Conservation (phyloP, 2,329 filamentous ascomycete genomes). For the Lachnellula subtilissima region DNA sequence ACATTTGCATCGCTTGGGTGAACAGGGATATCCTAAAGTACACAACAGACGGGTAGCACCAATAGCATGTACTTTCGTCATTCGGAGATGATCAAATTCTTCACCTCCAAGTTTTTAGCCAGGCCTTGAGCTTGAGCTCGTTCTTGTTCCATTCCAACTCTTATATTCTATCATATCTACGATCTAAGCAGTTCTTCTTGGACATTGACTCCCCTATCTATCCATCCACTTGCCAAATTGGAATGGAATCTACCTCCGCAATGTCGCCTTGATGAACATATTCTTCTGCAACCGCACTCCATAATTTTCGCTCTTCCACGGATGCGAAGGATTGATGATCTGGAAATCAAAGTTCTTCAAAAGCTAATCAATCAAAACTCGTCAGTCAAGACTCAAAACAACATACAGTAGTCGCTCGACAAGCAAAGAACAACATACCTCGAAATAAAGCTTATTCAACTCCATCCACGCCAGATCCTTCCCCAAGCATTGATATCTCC, state of each 20-base stretch:
- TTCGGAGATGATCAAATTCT: too few species aligned
- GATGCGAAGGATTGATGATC: slow-evolving; percentile 11
- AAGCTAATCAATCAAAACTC: not conserved
- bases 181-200: too few species aligned
- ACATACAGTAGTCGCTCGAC: not conserved
- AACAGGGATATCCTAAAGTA: too few species aligned
- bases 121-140: too few species aligned
- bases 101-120: too few species aligned
- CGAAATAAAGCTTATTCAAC: slow-evolving; percentile 42
- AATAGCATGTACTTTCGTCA: too few species aligned
- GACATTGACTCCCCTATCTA: too few species aligned
- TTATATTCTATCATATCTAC: too few species aligned
- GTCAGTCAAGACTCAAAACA: not conserved
- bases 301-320: slow-evolving; percentile 13
- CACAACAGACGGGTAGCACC: too few species aligned
- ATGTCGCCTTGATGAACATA: slow-evolving; percentile 11
- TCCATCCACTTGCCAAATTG: too few species aligned
- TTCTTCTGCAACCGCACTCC: slow-evolving; percentile 11
- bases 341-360: slow-evolving; percentile 14
- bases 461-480: slow-evolving; percentile 46
- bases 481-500: slow-evolving; percentile 42
- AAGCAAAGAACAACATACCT: slow-evolving; percentile 35
- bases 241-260: not conserved
- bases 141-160: too few species aligned
- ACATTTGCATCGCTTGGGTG: too few species aligned